phyloP scores from a whole-genome alignment of 345 rosid genomes.

The Eucalyptus pauciflora region DNA sequence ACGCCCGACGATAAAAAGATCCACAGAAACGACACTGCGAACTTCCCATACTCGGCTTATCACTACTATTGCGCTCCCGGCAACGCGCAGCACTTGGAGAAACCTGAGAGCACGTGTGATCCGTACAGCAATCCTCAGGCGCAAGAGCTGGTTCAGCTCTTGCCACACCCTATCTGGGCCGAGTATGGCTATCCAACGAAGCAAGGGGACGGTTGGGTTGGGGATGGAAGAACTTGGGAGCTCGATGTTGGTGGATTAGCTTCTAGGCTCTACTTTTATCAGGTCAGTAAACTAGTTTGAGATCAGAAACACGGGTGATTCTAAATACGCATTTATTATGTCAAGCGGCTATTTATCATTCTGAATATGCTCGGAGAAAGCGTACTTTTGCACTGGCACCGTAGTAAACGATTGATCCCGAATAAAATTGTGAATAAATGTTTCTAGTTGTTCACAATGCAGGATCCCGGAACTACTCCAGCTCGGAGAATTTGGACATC shows the following conservation, averaged over 20 bases:
- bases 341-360: neutral
- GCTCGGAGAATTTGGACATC: conserved; percentile 66
- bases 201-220: conserved; percentile 58
- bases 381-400: neutral
- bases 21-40: conserved; percentile 26
- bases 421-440: neutral
- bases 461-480: conserved; percentile 53
- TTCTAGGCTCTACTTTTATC: conserved; percentile 61
- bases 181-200: conserved; percentile 61
- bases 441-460: neutral
- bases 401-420: neutral
- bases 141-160: conserved; percentile 56
- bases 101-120: conserved; percentile 41
- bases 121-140: conserved; percentile 74
- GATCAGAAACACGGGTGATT: neutral
- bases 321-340: neutral
- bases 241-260: conserved; percentile 58
- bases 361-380: neutral
- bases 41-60: conserved; percentile 53
- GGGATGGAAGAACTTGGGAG: conserved; percentile 59
- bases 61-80: conserved; percentile 65
- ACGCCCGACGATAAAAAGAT: conserved; percentile 37
- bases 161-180: conserved; percentile 66
- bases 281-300: conserved; percentile 13
- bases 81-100: conserved; percentile 34